phyloP scores from a whole-genome alignment of 129 eudicot species.

The Ambrosia artemisiifolia region DNA sequence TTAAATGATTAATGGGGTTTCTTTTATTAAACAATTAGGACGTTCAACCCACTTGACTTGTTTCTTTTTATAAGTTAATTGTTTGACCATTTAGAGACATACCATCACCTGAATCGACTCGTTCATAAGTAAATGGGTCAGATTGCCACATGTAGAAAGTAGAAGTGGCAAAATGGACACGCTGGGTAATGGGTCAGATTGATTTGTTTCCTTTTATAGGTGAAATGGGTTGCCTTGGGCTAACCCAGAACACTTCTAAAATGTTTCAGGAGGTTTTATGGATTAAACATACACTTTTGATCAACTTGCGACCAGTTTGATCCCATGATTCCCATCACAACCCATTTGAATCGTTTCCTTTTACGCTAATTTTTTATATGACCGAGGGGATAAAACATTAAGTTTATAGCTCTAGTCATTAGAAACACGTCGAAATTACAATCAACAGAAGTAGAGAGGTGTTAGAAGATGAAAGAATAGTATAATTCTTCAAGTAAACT shows the following conservation, averaged over 20 bases:
- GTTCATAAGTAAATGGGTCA: background rate
- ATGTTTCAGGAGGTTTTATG: too few relatives aligned
- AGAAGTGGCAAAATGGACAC: background rate
- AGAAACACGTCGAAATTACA: too few relatives aligned
- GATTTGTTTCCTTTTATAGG: too few relatives aligned
- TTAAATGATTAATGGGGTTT: background rate
- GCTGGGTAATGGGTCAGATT: background rate
- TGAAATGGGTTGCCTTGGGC: background rate
- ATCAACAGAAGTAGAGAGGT: constrained; percentile 1
- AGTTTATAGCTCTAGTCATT: background rate
- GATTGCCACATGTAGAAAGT: background rate
- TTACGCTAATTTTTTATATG: background rate
- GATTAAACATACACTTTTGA: background rate
- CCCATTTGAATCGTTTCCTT: background rate
- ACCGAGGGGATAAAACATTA: background rate
- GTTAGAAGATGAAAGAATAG: background rate
- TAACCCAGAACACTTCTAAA: background rate
- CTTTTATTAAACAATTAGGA: background rate
- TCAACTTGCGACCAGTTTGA: background rate
- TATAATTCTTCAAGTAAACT: background rate
- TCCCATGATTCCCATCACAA: too few relatives aligned
- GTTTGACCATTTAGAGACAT: background rate
- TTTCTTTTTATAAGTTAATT: background rate
- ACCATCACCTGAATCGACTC: background rate
- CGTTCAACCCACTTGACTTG: background rate